These are phyloP conservation scores for Angomonas desouzai DNA, from an alignment of 208 protist genomes.

Conservation along the genomic window DNA sequence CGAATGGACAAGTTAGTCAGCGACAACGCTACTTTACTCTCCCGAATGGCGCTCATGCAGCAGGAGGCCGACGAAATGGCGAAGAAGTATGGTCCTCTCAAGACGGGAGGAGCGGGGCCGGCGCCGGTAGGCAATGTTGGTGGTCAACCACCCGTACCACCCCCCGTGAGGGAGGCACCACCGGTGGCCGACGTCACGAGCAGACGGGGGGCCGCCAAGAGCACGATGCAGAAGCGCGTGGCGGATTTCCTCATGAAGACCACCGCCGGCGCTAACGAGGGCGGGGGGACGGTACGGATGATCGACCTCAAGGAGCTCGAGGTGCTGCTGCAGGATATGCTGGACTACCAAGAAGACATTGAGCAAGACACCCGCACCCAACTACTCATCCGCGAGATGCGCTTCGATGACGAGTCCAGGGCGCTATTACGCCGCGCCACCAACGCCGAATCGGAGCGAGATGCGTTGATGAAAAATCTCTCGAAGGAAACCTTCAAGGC, in stretches of 20 bases:
- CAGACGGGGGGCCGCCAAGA: slow-evolving; percentile 22
- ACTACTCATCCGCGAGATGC: slow-evolving; percentile 52
- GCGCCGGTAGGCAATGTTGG: not conserved
- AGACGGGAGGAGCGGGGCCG: not conserved
- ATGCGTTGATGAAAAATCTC: slow-evolving; percentile 33
- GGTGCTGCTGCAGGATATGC: slow-evolving; percentile 54
- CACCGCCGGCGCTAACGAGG: not conserved
- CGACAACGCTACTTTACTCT: slow-evolving; percentile 38
- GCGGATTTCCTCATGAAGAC: slow-evolving; percentile 22
- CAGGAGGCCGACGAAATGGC: slow-evolving; percentile 32
- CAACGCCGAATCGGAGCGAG: slow-evolving; percentile 32
- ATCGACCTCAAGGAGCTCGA: slow-evolving; percentile 52
- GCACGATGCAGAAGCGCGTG: slow-evolving; percentile 51
- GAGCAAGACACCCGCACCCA: slow-evolving; percentile 46
- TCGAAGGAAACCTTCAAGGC: slow-evolving; percentile 14
- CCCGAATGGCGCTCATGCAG: slow-evolving; percentile 40
- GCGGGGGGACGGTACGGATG: not conserved
- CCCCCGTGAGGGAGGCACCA: slow-evolving; percentile 20
- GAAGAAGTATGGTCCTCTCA: slow-evolving; percentile 13
- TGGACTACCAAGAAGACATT: slow-evolving; percentile 67
- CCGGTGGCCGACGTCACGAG: slow-evolving; percentile 20
- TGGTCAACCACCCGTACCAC: too few species aligned
- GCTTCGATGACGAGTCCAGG: slow-evolving; percentile 47
- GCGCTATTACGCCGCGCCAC: slow-evolving; percentile 20
- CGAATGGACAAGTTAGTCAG: slow-evolving; percentile 34